Percentiles rank a stretch among this genome's conserved stretches.
These are phyloP conservation scores for Amaranthus hypochondriacus DNA, from an alignment of 148 eudicot genomes.

Conservation along the genomic window DNA sequence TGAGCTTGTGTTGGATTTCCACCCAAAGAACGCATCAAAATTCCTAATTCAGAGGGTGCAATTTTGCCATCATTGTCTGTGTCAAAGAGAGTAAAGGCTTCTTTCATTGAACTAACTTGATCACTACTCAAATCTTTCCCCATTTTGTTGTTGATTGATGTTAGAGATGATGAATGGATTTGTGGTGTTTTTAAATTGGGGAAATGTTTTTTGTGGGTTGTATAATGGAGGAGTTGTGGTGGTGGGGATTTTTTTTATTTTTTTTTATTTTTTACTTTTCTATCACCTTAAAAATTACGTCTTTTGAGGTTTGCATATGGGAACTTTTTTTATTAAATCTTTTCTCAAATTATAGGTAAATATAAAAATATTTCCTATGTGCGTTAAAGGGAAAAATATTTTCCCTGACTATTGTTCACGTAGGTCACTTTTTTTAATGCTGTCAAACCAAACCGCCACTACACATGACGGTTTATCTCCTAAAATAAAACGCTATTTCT, in stretches of 20 bases:
- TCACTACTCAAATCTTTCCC: conserved; percentile 26
- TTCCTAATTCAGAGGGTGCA: conserved; percentile 41
- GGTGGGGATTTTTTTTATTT: too few relatives aligned
- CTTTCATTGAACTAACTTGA: conserved; percentile 36
- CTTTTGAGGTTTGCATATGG: conserved; percentile 19
- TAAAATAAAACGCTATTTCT: too few relatives aligned
- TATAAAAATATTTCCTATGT: too few relatives aligned
- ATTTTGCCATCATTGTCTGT: conserved; percentile 53
- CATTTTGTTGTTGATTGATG: conserved; percentile 5
- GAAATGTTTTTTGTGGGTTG: too few relatives aligned
- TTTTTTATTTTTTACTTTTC: neutral
- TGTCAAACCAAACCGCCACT: too few relatives aligned
- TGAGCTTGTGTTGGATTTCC: conserved; percentile 50
- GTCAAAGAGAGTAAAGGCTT: conserved; percentile 56
- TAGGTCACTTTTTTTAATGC: too few relatives aligned
- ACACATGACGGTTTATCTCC: too few relatives aligned
- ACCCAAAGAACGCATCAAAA: conserved; percentile 43
- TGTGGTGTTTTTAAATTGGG: neutral
- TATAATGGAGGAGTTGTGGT: neutral
- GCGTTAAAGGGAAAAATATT: too few relatives aligned
- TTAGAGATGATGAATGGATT: neutral
- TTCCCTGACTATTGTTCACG: too few relatives aligned
- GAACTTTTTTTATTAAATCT: neutral
- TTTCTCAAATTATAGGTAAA: too few relatives aligned
- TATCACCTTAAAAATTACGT: neutral